phyloP scores from a whole-genome alignment of 257 asterid genomes.

The Haberlea rhodopensis region DNA sequence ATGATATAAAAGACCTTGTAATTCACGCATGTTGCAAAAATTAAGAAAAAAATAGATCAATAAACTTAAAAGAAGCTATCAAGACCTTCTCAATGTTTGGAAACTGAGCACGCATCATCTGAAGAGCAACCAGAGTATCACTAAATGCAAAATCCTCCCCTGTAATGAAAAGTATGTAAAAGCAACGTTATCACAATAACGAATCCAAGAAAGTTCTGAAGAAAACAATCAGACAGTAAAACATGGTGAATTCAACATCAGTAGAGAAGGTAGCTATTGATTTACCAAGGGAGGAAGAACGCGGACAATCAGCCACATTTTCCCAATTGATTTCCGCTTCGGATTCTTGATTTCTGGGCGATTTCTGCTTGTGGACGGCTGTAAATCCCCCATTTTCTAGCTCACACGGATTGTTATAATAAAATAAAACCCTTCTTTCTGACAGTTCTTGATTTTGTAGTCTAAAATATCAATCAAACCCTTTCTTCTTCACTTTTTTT shows the following conservation, averaged over 20 bases:
- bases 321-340: slow-evolving; percentile 30
- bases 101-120: slow-evolving; percentile 90
- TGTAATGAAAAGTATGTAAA: slow-evolving; percentile 21
- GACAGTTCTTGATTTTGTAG: too few relatives aligned
- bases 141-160: slow-evolving; percentile 68
- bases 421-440: too few relatives aligned
- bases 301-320: slow-evolving; percentile 24
- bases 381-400: slow-evolving; percentile 25
- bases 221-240: neutral
- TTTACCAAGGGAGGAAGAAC: slow-evolving; percentile 49
- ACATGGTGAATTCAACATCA: too few relatives aligned
- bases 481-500: too few relatives aligned
- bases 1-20: too few relatives aligned
- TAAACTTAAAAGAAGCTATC: too few relatives aligned
- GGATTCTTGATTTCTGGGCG: slow-evolving; percentile 40
- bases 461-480: too few relatives aligned
- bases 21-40: too few relatives aligned
- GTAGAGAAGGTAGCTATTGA: neutral
- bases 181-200: neutral
- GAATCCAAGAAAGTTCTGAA: neutral
- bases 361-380: slow-evolving; percentile 68
- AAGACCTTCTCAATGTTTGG: slow-evolving; percentile 48
- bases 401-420: too few relatives aligned
- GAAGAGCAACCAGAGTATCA: slow-evolving; percentile 87
- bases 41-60: slow-evolving; percentile 56